Evolutionary conservation across 352 stramenopile genomes (phyloP), one percentile per base, ranked within the genome.

Genomic region (Globisporangium irregulare): DNA sequence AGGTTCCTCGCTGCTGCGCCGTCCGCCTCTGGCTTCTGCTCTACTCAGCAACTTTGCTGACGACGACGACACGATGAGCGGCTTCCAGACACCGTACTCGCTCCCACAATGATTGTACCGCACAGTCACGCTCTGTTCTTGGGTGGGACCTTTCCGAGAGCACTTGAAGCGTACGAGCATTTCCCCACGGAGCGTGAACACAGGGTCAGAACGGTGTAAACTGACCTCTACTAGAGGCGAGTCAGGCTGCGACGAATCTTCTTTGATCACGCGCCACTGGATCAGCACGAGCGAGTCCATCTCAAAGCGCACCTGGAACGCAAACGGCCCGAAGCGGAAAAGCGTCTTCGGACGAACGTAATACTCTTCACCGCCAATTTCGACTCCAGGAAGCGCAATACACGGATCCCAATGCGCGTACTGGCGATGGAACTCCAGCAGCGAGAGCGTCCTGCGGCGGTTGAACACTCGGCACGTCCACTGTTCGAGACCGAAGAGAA

Each of bases 321-420:
- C 64, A 34, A 76, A 81, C 38, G 64, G 34, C 1, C 72, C 74
- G n/a, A 77, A 73, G 3, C 55, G 25, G 20, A 83, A 77, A 32
- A 83, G 65, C 32, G 74, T 83, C 54, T 62, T 74, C 0, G 76
- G 68, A 5, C 29, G 25, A 3, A 80, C 66, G 55, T 79, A 78
- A 48, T 54, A 55, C 51, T 62, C 27, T 14, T 57, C 59, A 8
- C 59, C 55, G 3, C 46, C 18, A 22, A 76, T 57, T 20, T 67
- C 29, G 24, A 59, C 18, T 20, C 57, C 53, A 1, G 67, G 50
- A 4, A 76, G 32, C 22, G 48, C 36, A 0, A 64, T 8, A 10
- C 70, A 64, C 0, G 78, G 78, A 22, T 76, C 36, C 78, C 78
- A 85, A 24, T 76, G 66, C 32, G 76, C 84, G 67, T 78, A 90